These are phyloP conservation scores for Vanderwaltozyma verrucispora DNA, from an alignment of 805 yeast species.

Conservation along the genomic window DNA sequence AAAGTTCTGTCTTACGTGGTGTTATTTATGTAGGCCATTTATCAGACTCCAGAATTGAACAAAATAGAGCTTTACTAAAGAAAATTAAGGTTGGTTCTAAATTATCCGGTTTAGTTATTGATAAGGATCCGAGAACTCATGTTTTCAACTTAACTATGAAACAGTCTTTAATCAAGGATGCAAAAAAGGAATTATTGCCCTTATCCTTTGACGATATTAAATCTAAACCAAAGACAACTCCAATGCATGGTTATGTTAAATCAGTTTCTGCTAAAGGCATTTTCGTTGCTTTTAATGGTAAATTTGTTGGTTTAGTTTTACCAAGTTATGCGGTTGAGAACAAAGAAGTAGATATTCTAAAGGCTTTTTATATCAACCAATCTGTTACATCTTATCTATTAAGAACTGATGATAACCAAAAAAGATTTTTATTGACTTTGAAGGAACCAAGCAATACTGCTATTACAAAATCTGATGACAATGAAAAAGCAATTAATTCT, in stretches of 20 bases:
- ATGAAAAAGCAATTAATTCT: conserved; percentile 38
- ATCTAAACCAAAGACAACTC: conserved; percentile 31
- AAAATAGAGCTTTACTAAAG: conserved; percentile 57
- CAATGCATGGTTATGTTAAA: conserved; percentile 64
- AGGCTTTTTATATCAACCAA: conserved; percentile 52
- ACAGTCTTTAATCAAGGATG: conserved; percentile 54
- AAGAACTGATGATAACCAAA: conserved; percentile 55
- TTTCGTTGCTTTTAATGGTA: conserved; percentile 72
- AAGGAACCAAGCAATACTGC: conserved; percentile 28
- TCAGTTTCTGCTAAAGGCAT: conserved; percentile 73
- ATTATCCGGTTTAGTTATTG: conserved; percentile 52
- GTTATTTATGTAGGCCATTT: conserved; percentile 65
- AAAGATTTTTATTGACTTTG: conserved; percentile 61
- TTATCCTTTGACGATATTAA: conserved; percentile 45
- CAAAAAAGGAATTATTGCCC: conserved; percentile 47
- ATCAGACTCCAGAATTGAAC: conserved; percentile 66
- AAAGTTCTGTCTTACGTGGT: conserved; percentile 47
- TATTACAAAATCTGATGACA: conserved; percentile 4
- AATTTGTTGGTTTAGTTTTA: conserved; percentile 72
- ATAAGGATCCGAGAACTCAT: conserved; percentile 51
- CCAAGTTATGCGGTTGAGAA: conserved; percentile 58
- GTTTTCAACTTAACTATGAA: conserved; percentile 57
- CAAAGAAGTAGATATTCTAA: conserved; percentile 41
- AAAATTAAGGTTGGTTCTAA: conserved; percentile 50
- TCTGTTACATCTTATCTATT: conserved; percentile 60